Evolutionary conservation across 1,284 basidiomycete species (phyloP).

Genomic region (Leccinum griseonigrum): DNA sequence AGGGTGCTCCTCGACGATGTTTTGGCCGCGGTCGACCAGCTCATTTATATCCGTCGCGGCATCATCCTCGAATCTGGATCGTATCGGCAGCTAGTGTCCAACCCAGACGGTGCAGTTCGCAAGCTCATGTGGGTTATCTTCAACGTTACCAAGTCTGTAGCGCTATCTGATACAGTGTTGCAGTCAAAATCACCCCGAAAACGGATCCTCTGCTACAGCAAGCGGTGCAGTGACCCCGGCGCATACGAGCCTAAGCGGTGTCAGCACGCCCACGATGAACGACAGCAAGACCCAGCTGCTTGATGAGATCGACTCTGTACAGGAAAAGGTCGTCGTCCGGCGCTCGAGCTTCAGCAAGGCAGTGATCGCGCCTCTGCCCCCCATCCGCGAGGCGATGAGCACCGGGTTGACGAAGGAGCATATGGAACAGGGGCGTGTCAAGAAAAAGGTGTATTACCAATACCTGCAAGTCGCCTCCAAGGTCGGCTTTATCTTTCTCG

Average conservation of each 20-base stretch:
- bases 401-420: conserved; percentile 70
- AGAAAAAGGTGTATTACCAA: conserved; percentile 69
- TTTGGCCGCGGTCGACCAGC: conserved; percentile 61
- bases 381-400: conserved; percentile 36
- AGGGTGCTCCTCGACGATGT: conserved; percentile 37
- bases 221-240: conserved; percentile 56
- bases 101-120: conserved; percentile 68
- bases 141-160: not conserved
- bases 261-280: conserved; percentile 38
- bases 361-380: conserved; percentile 33
- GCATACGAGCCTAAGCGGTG: conserved; percentile 38
- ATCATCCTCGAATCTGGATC: conserved; percentile 81
- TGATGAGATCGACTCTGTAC: conserved; percentile 14
- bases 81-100: conserved; percentile 62
- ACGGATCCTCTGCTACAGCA: conserved; percentile 44
- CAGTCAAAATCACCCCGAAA: conserved; percentile 30
- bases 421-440: conserved; percentile 81
- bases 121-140: conserved; percentile 68
- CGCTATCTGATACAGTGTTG: not conserved
- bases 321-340: conserved; percentile 20
- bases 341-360: conserved; percentile 50
- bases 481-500: conserved; percentile 65
- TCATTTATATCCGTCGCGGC: conserved; percentile 83
- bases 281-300: conserved; percentile 25
- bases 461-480: conserved; percentile 83